Conservation (phyloP, 2,329 filamentous ascomycete genomes). For the Talaromyces funiculosus region DNA sequence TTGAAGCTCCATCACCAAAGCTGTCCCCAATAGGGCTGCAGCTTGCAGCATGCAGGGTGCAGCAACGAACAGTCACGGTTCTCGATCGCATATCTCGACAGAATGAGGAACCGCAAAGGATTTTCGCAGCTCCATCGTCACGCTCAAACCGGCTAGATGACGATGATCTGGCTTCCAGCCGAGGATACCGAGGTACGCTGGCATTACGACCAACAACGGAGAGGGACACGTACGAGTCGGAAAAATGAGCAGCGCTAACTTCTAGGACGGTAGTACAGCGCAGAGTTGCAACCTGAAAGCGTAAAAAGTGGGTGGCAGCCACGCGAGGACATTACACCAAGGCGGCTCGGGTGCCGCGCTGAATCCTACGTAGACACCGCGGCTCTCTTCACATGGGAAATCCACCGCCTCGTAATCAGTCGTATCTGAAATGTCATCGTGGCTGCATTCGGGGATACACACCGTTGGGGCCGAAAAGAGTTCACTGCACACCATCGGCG, state of each 20-base stretch:
- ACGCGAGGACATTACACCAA: not conserved
- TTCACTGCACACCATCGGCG: not conserved
- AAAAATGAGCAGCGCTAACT: not conserved
- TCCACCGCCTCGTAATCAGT: not conserved
- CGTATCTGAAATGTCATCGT: not conserved
- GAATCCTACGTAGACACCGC: not conserved
- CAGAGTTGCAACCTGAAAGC: not conserved
- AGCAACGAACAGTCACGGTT: not conserved
- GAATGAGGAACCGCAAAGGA: not conserved
- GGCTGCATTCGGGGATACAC: not conserved
- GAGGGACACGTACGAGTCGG: not conserved
- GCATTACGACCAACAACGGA: not conserved
- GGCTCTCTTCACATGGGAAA: constrained; percentile 2
- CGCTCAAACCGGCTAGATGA: not conserved
- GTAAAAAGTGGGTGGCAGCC: constrained; percentile 4
- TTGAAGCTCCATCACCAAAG: not conserved
- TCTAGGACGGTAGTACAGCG: not conserved
- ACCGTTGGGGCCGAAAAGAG: not conserved
- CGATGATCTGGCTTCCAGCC: not conserved
- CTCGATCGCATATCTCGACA: not conserved
- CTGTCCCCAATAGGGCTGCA: constrained; percentile 10
- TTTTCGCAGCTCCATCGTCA: not conserved
- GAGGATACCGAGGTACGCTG: not conserved
- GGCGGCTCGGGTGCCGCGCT: not conserved
- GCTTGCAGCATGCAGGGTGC: constrained; percentile 6